Evolutionary conservation across 768 basidiomycete genomes (phyloP), one percentile per base, ranked within the genome.

Genomic region (Termitomyces sp.): DNA sequence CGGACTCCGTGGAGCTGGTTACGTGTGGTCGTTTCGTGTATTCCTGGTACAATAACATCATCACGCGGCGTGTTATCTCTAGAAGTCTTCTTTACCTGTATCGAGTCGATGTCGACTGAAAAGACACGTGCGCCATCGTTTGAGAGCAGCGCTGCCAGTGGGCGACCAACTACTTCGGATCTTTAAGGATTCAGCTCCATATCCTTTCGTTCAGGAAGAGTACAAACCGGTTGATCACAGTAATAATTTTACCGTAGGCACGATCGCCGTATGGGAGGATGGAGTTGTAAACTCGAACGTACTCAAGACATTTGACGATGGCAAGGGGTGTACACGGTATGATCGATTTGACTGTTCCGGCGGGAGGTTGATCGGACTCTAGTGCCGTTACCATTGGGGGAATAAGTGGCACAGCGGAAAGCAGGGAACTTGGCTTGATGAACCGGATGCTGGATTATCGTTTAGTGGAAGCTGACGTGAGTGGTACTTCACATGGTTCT

Each of bases 61-160:
- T 30, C 26, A 28, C 54, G 22, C 38, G 21, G 41, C 11, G 32
- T 21, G 14, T 40, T n/a, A 8, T 28, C 10, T 40, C 32, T 40
- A 15, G 28, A 7, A 14, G 17, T 5, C 17, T 9, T n/a, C 46
- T 66, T 48, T 41, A 84, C 86, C 74, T 97, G 90, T 51, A 95
- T 90, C 10, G 93, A 91, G 67, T 96, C 93, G 54, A 98, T 91
- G 68, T 99, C 97, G 5, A 90, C 91, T 6, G 92, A 95, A 64
- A 98, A 87, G 5, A 98, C 97, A 9, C 93, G 80, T 2, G 96
- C 97, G 28, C 97, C 97, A 66, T 99, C 97, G 66, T 99, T 99
- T 3, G 95, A 84, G 41, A 98, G 79, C 45, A 99, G 75, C 4
- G 97, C 97, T 0, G 94, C 96, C n/a, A 98, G 77, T 12, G 96